Base-by-base conservation (phyloP, 192 early-diverging fungal genomes). In the Backusella australiensis region DNA sequence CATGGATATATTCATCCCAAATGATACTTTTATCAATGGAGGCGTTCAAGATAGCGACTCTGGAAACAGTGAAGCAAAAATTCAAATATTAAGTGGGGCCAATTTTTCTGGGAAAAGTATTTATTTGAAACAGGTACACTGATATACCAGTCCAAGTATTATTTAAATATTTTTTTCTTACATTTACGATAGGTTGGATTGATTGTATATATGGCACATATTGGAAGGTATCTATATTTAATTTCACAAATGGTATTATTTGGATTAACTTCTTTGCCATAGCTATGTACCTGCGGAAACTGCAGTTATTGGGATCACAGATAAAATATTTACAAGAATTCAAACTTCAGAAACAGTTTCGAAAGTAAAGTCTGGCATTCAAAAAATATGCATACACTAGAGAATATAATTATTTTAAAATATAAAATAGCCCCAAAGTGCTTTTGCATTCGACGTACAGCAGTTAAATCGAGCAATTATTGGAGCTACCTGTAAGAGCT, bases 71-170 rank as follows among this genome's bases (percentile, higher is more conserved):
- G 34, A 68, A n/a, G 41, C 35, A 41, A 82, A 82, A 35, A 83
- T 92, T 3, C 84, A 94, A 66, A 75, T 97, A 3, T 71, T 98
- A 11, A 91, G 90, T 14, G 97, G 94, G 0, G 90, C 97, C 0
- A 98, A 98, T 73, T 91, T 83, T 17, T 96, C 93, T 6, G 97
- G 97, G 2, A 94, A 93, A 76, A 92, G 91, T 76, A 88, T 93
- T 6, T 87, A 93, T 73, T 68, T 93, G 32, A 92, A 92, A 66
- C 94, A 95, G 73, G 87, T 85, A 49, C 21, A 72, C 1, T 26
- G 12, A 34, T 49, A 14, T 17, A 49, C 42, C 21, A 49, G 23
- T 7, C 14, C 12, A 23, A 49, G 21, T 29, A 29, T 21, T n/a
- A 0, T 14, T 9, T 4, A 26, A 46, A 17, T 11, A 7, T 19